Evolutionary conservation across 106 monocot species (phyloP).

Genomic region (Dendrobium nobile): DNA sequence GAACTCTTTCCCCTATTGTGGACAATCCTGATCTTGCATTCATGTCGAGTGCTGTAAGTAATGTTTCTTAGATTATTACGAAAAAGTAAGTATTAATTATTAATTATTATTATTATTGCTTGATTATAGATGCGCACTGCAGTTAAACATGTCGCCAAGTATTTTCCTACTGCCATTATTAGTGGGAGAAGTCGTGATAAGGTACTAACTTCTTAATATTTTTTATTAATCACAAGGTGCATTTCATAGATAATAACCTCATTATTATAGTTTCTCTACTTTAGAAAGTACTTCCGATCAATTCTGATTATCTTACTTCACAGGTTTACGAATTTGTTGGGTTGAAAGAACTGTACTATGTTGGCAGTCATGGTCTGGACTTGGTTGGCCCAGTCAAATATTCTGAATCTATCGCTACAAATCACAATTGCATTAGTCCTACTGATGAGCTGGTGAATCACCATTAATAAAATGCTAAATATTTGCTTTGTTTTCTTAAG

Average conservation of each 20-base stretch:
- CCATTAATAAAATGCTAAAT: too few relatives aligned
- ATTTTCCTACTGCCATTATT: slow-evolving; percentile 76
- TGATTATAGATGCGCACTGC: slow-evolving; percentile 62
- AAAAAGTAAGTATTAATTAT: background rate
- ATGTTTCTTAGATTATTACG: background rate
- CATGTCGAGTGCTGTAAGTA: slow-evolving; percentile 62
- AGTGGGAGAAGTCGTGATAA: slow-evolving; percentile 78
- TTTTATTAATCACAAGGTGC: background rate
- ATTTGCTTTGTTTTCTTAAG: too few relatives aligned
- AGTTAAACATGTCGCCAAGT: slow-evolving; percentile 54
- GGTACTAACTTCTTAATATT: slow-evolving; percentile 11
- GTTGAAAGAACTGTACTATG: slow-evolving; percentile 69
- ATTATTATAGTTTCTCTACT: background rate
- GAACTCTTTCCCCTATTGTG: slow-evolving; percentile 92
- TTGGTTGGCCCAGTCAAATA: slow-evolving; percentile 61
- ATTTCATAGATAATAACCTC: background rate
- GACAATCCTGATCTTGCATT: slow-evolving; percentile 78
- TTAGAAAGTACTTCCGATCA: background rate
- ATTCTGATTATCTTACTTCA: background rate
- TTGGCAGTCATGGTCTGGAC: slow-evolving; percentile 96
- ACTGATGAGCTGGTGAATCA: slow-evolving; percentile 48
- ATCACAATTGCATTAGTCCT: slow-evolving; percentile 50
- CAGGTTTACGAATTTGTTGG: slow-evolving; percentile 79
- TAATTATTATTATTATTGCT: background rate
- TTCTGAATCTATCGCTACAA: slow-evolving; percentile 13